Evolutionary conservation across 257 asterid genomes (phyloP), one percentile per base, ranked within the genome.

Genomic region (Fraxinus anomala): DNA sequence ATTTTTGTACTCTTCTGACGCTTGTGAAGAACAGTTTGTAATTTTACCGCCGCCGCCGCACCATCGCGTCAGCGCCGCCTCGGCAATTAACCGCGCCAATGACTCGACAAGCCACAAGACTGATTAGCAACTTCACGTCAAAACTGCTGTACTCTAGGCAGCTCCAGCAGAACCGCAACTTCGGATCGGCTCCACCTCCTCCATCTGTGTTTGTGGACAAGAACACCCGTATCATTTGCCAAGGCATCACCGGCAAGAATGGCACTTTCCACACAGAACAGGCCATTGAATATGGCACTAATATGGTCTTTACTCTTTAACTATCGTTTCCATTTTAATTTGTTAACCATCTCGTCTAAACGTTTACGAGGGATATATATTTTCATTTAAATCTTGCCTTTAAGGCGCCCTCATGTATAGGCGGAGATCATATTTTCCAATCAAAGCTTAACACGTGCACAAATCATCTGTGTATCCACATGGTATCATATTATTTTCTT

Each of bases 251-350:
- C 59, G 99, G 99, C 0, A 94, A 94, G 84, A 94, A 90, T 76
- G 99, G 97, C 70, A 92, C 96, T 67, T 92, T 94, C 72, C 99
- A 92, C 83, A 91, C 99, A 12, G 99, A 94, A 78, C 97, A 91
- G 84, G 99, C 99, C 76, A 92, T 94, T 61, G 97, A 94, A 79
- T 94, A 94, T 84, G 99, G 97, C 63, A 94, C 97, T 49, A 94
- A 90, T 76, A 94, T 94, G 98, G 97, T 94, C 77, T 49, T 16
- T 21, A 33, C 17, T 42, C 73, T 61, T 71, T 40, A 13, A 26
- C 68, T 71, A 51, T 66, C 12, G 23, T 59, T 36, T 72, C 9
- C 28, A 16, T 24, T 61, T n/a, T n/a, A 61, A 23, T 47, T 61
- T 30, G 24, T 19, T 54, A 14, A 16, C 65, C 4, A 5, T 6